A percentile compares a stretch with the other conserved stretches of the same genome.
These are phyloP conservation scores for Phytopythium cucurbitacearum DNA, from an alignment of 352 stramenopile genomes.

Conservation along the genomic window DNA sequence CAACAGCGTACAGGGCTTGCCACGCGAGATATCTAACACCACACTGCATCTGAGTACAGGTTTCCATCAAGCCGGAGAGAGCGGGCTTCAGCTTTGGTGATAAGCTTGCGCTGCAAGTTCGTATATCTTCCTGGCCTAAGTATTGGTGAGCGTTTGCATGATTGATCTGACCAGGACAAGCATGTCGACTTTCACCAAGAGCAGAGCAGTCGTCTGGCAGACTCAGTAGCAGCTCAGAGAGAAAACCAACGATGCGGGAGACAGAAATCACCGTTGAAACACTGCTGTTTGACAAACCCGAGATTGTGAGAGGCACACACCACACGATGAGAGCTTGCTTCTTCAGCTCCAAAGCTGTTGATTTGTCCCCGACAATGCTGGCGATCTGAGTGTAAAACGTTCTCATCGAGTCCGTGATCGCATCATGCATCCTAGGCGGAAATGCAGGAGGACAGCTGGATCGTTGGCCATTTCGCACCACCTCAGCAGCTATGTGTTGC, in stretches of 20 bases:
- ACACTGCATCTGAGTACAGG: too few species aligned
- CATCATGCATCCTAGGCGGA: too few species aligned
- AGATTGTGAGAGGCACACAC: constrained; percentile 16
- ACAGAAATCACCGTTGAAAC: constrained; percentile 18
- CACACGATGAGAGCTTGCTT: constrained; percentile 40
- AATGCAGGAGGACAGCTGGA: too few species aligned
- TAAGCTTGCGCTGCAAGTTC: background rate
- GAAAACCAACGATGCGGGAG: constrained; percentile 18
- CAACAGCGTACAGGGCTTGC: constrained; percentile 26
- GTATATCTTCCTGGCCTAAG: too few species aligned
- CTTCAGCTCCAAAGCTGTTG: constrained; percentile 30
- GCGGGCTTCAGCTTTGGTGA: constrained; percentile 12
- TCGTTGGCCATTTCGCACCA: too few species aligned
- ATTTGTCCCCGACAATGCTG: background rate
- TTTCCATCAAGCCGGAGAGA: background rate
- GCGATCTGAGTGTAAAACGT: background rate
- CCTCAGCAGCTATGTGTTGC: too few species aligned
- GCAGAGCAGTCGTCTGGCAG: background rate
- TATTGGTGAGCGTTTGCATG: too few species aligned
- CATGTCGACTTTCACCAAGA: too few species aligned
- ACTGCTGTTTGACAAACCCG: constrained; percentile 1
- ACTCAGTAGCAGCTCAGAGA: constrained; percentile 18
- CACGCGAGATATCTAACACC: constrained; percentile 19
- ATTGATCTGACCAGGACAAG: too few species aligned
- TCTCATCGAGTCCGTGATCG: background rate